Evolutionary conservation across 2,329 filamentous ascomycete genomes (phyloP).

Genomic region (Cadophora malorum): DNA sequence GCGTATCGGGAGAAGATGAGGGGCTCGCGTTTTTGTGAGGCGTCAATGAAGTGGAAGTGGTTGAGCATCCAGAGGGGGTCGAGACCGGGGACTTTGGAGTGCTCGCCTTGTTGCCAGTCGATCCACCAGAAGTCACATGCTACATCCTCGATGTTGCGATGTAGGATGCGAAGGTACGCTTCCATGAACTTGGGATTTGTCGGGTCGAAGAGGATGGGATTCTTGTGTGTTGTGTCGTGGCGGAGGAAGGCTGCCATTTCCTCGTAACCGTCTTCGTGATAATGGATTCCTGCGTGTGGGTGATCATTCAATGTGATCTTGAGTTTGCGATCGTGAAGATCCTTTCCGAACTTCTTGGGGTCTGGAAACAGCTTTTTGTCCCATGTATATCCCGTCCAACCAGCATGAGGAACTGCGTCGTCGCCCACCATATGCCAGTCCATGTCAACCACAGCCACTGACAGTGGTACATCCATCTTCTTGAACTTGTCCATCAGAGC

Average conservation of each 20-base stretch:
- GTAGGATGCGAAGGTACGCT: constrained; percentile 64
- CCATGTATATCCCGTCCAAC: constrained; percentile 68
- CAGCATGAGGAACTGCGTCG: constrained; percentile 48
- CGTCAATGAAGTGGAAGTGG: constrained; percentile 67
- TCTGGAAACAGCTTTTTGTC: constrained; percentile 63
- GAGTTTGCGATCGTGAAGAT: constrained; percentile 58
- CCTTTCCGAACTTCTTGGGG: constrained; percentile 56
- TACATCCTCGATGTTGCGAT: constrained; percentile 59
- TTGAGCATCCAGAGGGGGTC: constrained; percentile 71
- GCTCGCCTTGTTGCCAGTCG: constrained; percentile 69
- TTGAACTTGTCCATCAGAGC: constrained; percentile 62
- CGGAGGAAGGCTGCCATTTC: constrained; percentile 59
- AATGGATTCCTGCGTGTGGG: constrained; percentile 63
- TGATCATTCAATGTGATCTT: constrained; percentile 67
- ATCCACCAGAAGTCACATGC: constrained; percentile 72
- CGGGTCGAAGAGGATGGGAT: constrained; percentile 62
- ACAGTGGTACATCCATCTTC: constrained; percentile 58
- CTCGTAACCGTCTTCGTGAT: constrained; percentile 62
- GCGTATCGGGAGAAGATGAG: constrained; percentile 67
- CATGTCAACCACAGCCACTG: constrained; percentile 68
- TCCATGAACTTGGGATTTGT: constrained; percentile 60
- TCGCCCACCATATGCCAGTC: constrained; percentile 67
- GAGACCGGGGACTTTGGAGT: constrained; percentile 60
- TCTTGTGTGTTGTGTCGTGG: constrained; percentile 56
- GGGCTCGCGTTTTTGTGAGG: constrained; percentile 51